Evolutionary conservation across 75 land plant genomes (phyloP).

Genomic region (Selaginella tamariscina): DNA sequence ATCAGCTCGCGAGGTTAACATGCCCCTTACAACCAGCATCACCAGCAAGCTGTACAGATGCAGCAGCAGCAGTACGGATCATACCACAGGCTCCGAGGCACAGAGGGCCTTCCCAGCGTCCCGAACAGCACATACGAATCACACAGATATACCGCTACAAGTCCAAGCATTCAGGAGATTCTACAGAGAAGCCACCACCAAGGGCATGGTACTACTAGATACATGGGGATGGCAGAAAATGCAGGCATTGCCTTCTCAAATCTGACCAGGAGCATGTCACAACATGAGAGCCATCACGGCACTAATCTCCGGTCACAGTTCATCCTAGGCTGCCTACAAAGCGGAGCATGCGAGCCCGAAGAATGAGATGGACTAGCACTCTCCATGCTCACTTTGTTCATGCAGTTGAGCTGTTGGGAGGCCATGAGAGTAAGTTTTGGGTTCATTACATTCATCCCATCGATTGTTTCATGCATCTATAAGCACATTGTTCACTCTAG

Average conservation of each 20-base stretch:
- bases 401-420: conserved; percentile 11
- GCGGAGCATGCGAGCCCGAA: conserved; percentile 8
- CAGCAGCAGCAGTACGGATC: background rate
- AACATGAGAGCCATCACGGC: background rate
- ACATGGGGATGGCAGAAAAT: background rate
- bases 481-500: background rate
- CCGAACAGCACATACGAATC: background rate
- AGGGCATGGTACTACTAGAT: conserved; percentile 1
- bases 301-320: background rate
- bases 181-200: background rate
- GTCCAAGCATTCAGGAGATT: background rate
- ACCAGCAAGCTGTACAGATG: background rate
- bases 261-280: background rate
- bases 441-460: background rate
- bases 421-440: conserved; percentile 7
- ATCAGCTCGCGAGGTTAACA: background rate
- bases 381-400: conserved; percentile 12
- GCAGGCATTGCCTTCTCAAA: background rate
- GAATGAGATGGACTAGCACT: conserved; percentile 2
- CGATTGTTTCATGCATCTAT: background rate
- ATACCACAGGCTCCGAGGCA: background rate
- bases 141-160: background rate
- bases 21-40: background rate
- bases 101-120: background rate
- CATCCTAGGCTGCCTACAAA: conserved; percentile 9